These are phyloP conservation scores for Themeda triandra DNA, from an alignment of 176 grass and related monocot species.

Conservation along the genomic window DNA sequence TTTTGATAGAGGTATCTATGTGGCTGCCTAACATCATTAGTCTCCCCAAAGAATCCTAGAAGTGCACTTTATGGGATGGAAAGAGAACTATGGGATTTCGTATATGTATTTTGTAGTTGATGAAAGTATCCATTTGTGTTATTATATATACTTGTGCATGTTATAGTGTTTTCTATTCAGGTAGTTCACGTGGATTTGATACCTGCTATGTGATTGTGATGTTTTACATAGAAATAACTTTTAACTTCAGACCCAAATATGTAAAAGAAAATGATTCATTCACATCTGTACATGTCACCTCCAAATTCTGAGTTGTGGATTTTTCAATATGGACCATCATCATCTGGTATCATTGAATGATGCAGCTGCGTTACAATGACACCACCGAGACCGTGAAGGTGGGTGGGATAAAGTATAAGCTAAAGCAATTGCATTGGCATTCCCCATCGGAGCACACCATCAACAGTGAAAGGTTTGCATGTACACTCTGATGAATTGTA, in stretches of 20 bases:
- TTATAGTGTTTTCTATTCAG: too few relatives aligned
- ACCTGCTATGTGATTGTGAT: neutral
- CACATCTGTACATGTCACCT: too few relatives aligned
- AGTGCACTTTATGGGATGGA: too few relatives aligned
- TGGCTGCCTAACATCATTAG: too few relatives aligned
- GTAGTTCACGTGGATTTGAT: neutral
- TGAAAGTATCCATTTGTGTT: neutral
- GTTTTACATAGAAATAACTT: neutral
- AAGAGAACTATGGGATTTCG: neutral
- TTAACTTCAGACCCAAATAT: neutral
- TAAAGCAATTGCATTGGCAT: slow-evolving; percentile 80
- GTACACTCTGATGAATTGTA: neutral
- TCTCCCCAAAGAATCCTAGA: too few relatives aligned
- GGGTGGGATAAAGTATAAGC: slow-evolving; percentile 45
- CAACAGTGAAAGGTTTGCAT: slow-evolving; percentile 54
- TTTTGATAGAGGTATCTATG: too few relatives aligned
- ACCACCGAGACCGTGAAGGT: slow-evolving; percentile 44
- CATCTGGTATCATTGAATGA: neutral
- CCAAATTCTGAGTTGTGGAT: neutral
- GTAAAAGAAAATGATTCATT: too few relatives aligned
- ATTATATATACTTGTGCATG: too few relatives aligned
- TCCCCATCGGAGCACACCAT: slow-evolving; percentile 79
- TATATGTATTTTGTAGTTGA: neutral
- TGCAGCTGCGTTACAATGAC: slow-evolving; percentile 55
- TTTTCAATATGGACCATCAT: neutral